These are phyloP conservation scores for Aspergillus felis DNA, from an alignment of 2,329 filamentous ascomycete species.

Conservation along the genomic window DNA sequence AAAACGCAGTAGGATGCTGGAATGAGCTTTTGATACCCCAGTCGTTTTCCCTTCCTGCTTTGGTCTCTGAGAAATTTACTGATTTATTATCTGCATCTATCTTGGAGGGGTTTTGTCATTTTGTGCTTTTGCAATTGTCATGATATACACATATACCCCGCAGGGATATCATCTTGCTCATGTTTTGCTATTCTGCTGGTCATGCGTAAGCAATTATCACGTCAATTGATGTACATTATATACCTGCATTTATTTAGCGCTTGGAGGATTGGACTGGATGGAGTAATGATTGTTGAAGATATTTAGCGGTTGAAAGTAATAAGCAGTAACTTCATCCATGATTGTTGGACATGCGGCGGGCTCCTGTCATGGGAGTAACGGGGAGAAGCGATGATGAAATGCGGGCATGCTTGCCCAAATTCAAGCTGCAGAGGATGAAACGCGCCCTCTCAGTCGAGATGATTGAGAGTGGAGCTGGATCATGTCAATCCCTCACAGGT, in stretches of 20 bases:
- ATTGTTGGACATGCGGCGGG: neutral
- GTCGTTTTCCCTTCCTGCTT: constrained; percentile 9
- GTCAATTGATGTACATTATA: neutral
- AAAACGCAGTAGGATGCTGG: constrained; percentile 41
- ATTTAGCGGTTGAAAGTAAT: neutral
- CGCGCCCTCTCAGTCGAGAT: neutral
- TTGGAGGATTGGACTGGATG: neutral
- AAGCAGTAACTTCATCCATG: neutral
- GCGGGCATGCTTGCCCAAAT: neutral
- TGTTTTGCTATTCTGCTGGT: neutral
- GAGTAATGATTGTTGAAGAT: neutral
- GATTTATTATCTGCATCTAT: neutral
- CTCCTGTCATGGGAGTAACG: neutral
- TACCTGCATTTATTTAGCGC: neutral
- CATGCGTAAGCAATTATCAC: neutral
- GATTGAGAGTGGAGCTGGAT: neutral
- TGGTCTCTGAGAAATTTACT: neutral
- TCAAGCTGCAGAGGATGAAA: neutral
- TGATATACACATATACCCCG: neutral
- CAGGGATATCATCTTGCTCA: neutral
- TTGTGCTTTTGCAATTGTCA: neutral
- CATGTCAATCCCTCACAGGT: neutral
- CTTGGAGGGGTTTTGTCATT: neutral
- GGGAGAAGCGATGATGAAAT: neutral
- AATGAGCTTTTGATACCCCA: constrained; percentile 25